Evolutionary conservation across 2,329 filamentous ascomycete genomes (phyloP), one percentile per base, ranked within the genome.

Genomic region (Aspergillus vadensis): DNA sequence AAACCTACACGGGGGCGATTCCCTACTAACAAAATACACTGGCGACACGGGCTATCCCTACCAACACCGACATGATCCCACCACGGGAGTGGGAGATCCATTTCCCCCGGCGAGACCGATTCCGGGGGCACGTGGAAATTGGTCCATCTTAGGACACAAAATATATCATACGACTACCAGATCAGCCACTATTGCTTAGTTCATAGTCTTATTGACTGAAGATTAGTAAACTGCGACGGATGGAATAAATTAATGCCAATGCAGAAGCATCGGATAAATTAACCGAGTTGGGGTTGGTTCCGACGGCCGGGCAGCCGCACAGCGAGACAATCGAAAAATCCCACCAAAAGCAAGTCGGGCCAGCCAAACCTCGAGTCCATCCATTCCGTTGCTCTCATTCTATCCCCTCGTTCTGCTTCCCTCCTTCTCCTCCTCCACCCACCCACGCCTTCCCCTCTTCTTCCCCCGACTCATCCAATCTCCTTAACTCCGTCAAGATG

Each of bases 251-350:
- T 49, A 21, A 32, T 52, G 43, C 10, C 27, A 30, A 30, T 25
- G 54, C 49, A 56, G 50, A 19, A 41, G 48, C 51, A 36, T 47
- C 67, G 67, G 67, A 59, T 21, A 63, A 69, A 67, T 59, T 55
- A 44, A 30, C 63, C 53, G 12, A n/a, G 55, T 47, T 19, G n/a
- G 57, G 59, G 4, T 6, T 21, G 39, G 5, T 8, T 63, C 64
- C 61, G 60, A 49, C 9, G 8, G 12, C 12, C 57, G 56, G 63
- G 61, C 58, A 54, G 55, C 63, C 66, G 65, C 65, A 69, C 65
- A 68, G 60, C 62, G 61, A 66, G 55, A 67, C 65, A 64, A 60
- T 63, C 62, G 59, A 69, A 69, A 70, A 69, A 68, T 68, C 62
- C 62, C 67, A 68, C 60, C 63, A 64, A 66, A 66, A 63, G 62